Evolutionary conservation across 2,329 filamentous ascomycete genomes (phyloP), one percentile per base, ranked within the genome.

Genomic region (Aureobasidium sp.): DNA sequence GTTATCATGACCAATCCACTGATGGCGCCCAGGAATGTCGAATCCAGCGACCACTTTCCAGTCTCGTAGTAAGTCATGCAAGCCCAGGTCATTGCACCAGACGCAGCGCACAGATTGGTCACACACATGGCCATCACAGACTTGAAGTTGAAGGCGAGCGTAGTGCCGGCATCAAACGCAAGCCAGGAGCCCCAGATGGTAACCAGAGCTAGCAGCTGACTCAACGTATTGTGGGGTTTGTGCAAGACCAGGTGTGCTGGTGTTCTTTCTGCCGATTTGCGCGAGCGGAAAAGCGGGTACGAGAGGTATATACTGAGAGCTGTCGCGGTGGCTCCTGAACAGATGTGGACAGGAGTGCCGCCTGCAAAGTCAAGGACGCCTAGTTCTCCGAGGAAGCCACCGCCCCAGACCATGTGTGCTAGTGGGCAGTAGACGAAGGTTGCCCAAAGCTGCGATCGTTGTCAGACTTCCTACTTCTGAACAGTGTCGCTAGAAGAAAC

Each of bases 121-220:
- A 80, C 78, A 61, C 76, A 79, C 4, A 80, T 72, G 1, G 77
- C 77, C 75, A 80, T 79, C 50, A 80, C 73, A 11, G 75, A 77
- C 63, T 80, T 79, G 71, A 81, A 81, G 66, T 76, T 80, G 29
- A 81, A 72, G 0, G 74, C 73, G 5, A 81, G 69, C 0, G 77
- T 79, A 1, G 78, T 81, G 8, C 78, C 78, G 7, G 78, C 79
- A 61, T 81, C 78, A 65, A 81, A 81, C 21, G 79, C 78, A 8
- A 81, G 70, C 78, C 78, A 81, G 0, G 77, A 76, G 34, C 78
- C 78, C 78, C 78, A 81, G 61, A 80, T 81, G 60, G 77, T 78
- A 59, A 80, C 76, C 67, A 81, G 69, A 2, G 78, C 74, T 5
- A 81, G 67, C 4, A 81, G 68, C 62, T 81, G 78, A 63, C 74